A percentile compares a stretch with the other conserved stretches of the same genome.
Conservation (phyloP, 1,139 yeast species). For the Taphrina betulina region DNA sequence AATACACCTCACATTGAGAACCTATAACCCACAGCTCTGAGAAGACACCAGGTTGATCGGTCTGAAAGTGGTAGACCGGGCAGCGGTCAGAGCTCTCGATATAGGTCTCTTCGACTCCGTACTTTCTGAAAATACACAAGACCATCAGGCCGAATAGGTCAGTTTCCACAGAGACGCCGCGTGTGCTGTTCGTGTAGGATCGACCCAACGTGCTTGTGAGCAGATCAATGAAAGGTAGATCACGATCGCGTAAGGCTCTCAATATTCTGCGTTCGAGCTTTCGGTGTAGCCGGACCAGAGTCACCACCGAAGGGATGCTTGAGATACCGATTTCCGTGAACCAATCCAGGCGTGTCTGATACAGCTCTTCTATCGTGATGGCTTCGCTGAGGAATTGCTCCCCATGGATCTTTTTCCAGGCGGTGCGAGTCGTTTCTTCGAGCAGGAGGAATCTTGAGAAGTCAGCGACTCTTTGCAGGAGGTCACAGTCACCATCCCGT, state of each 20-base stretch:
- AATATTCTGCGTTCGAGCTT: conserved; percentile 4
- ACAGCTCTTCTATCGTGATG: not conserved
- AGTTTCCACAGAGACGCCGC: not conserved
- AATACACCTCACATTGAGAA: conserved; percentile 20
- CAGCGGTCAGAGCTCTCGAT: conserved; percentile 19
- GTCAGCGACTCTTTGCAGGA: conserved; percentile 1
- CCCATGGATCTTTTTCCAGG: conserved; percentile 15
- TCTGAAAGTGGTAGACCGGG: conserved; percentile 20
- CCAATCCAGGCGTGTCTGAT: conserved; percentile 12
- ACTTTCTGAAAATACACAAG: conserved; percentile 11
- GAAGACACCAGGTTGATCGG: conserved; percentile 21
- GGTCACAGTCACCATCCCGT: conserved; percentile 6
- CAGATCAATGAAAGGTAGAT: not conserved
- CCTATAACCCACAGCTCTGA: conserved; percentile 20
- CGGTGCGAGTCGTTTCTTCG: conserved; percentile 9
- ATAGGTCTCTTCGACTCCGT: conserved; percentile 21
- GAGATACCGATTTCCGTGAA: not conserved
- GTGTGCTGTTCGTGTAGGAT: not conserved
- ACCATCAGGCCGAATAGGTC: conserved; percentile 12
- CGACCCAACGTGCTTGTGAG: conserved; percentile 1
- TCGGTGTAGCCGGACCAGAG: conserved; percentile 9
- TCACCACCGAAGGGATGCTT: not conserved
- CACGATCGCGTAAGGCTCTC: not conserved
- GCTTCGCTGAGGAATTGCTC: conserved; percentile 1
- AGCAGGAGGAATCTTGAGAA: not conserved